Evolutionary conservation across 805 yeast genomes (phyloP), one percentile per base, ranked within the genome.

Genomic region (Spathaspora arborariae): DNA sequence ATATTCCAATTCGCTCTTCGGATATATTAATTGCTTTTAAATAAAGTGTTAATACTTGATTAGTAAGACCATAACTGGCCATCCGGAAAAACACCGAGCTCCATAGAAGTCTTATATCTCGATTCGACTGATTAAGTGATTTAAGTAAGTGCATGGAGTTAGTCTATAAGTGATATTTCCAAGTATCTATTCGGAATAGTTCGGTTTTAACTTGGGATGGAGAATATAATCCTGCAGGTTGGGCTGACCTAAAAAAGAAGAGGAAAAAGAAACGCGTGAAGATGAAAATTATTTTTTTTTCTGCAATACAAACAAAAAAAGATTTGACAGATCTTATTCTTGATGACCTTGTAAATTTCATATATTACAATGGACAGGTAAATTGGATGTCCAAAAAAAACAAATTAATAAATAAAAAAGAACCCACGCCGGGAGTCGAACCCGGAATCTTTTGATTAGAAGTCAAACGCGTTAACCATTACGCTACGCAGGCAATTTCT

Each of bases 51-150:
- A 89, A 65, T 6, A 88, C 82, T 67, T 88, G 90, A 57, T 88
- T 88, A 11, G 92, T 84, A 45, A 85, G 67, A 2, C 96, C 95
- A 57, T 82, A 89, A 2, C 92, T 83, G 41, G 81, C 64, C 76
- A 86, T 74, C 21, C 96, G 71, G 15, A 86, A 67, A 53, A 85
- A 82, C 9, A 84, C 87, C 3, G 89, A 82, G 8, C 68, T 62
- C 80, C 92, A 79, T 36, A 89, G 75, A 15, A 87, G 59, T 48
- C 80, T 68, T 26, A 84, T 78, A 59, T 88, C 96, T 13, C 52
- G 46, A 7, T 67, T 58, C 0, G 82, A 68, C 41, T 67, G 68
- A 20, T 45, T 48, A 18, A 78, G 50, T 5, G 80, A 62, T 42
- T 52, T 47, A 2, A 62, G 11, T 22, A 73, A 53, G 46, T 73